Evolutionary conservation across 2,329 filamentous ascomycete genomes (phyloP), one percentile per base, ranked within the genome.

Genomic region (Hysterium pulicare): DNA sequence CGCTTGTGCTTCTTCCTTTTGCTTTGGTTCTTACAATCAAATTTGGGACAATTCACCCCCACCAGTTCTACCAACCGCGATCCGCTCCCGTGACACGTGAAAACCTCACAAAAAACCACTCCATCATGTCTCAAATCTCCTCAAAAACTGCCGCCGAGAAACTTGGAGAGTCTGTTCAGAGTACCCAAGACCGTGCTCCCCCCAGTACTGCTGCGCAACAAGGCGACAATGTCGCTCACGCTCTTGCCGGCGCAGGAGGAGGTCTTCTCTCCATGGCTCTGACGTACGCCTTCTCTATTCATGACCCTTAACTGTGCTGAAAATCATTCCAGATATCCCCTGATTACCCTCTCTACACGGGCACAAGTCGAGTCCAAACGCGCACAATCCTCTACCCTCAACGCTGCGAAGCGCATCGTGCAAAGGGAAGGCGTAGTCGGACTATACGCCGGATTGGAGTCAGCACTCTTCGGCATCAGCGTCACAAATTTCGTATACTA

Each of bases 401-500:
- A 88, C 53, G 90, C 93, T 23, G 83, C 93, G 47, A 82, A 83
- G 57, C 82, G 83, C 58, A 97, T 98, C 64, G 79, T 98, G 50
- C 86, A 90, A 56, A 87, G 93, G 56, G 93, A 98, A 71, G 93
- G 93, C 58, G 73, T 96, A 43, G 74, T 81, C 2, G 93, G 93
- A 23, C 82, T 98, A 26, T 98, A 97, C 67, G 84, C 93, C 5
- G 93, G 93, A 32, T 81, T 98, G 46, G 89, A 95, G 68, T 94
- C 87, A 49, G 93, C 93, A 39, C 77, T 98, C 34, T 96, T 98
- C 69, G 93, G 93, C 67, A 97, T 98, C 74, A 93, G 87, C 69
- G 84, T 98, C 56, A 98, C 93, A 58, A 98, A 98, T 76, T 98
- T 98, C 66, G 91, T 98, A 36, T 98, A 98, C 78, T 98, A 98